Percentiles rank a stretch among this genome's conserved stretches.
Conservation (phyloP, 495 filamentous ascomycete genomes). For the Xeromyces bisporus region DNA sequence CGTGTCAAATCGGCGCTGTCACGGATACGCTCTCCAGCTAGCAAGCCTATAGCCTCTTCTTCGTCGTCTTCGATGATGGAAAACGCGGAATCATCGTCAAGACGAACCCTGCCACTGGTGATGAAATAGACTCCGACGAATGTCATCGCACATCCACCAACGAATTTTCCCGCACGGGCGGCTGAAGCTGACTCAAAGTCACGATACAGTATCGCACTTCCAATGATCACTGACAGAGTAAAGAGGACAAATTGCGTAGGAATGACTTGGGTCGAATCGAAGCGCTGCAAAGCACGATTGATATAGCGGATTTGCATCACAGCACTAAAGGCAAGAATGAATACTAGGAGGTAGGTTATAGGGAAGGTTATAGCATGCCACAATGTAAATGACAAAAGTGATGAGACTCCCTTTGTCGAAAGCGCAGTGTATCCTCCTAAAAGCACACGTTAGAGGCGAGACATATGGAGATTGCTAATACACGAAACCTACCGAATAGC, state of each 20-base stretch:
- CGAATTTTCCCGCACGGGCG: slow-evolving; percentile 60
- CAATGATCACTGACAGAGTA: slow-evolving; percentile 86
- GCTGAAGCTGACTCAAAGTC: slow-evolving; percentile 72
- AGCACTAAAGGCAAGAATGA: slow-evolving; percentile 64
- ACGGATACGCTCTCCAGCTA: slow-evolving; percentile 25
- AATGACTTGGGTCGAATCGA: slow-evolving; percentile 94
- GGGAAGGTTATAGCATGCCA: slow-evolving; percentile 79
- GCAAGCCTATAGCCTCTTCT: slow-evolving; percentile 30
- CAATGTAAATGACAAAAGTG: slow-evolving; percentile 75
- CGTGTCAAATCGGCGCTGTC: slow-evolving; percentile 23
- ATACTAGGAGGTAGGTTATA: slow-evolving; percentile 68
- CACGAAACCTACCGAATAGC: slow-evolving; percentile 74
- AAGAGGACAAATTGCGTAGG: slow-evolving; percentile 95
- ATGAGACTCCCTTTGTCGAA: slow-evolving; percentile 91
- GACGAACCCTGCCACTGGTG: slow-evolving; percentile 41
- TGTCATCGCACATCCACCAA: slow-evolving; percentile 75
- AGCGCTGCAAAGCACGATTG: slow-evolving; percentile 84
- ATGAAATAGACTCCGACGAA: slow-evolving; percentile 93
- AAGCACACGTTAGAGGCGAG: too few species aligned
- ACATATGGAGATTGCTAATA: too few species aligned
- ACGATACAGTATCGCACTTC: slow-evolving; percentile 79
- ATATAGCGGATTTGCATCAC: slow-evolving; percentile 92
- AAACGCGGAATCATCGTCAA: slow-evolving; percentile 28
- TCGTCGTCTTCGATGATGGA: slow-evolving; percentile 24
- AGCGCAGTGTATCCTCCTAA: slow-evolving; percentile 89